Conservation (phyloP, 2,329 filamentous ascomycete species). For the Drechslerella coelobrocha region DNA sequence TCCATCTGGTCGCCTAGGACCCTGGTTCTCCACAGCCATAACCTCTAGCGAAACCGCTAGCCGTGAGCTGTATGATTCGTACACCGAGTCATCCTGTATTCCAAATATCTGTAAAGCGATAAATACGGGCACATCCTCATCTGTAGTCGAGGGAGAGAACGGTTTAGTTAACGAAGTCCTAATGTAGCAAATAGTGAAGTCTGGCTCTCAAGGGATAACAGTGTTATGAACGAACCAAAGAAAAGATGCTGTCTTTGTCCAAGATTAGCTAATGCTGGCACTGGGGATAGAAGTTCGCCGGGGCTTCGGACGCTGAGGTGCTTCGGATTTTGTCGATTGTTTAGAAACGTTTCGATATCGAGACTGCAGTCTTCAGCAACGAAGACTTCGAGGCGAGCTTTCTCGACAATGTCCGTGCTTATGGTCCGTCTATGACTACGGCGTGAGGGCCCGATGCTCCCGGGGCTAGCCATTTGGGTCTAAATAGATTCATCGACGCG, state of each 20-base stretch:
- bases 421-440: slow-evolving; percentile 54
- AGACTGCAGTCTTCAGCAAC: slow-evolving; percentile 67
- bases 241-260: slow-evolving; percentile 71
- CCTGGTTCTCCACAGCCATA: slow-evolving; percentile 68
- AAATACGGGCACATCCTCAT: slow-evolving; percentile 75
- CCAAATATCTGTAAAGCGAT: slow-evolving; percentile 70
- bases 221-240: slow-evolving; percentile 66
- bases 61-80: slow-evolving; percentile 68
- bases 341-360: slow-evolving; percentile 61
- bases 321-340: slow-evolving; percentile 27
- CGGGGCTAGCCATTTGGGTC: slow-evolving; percentile 45
- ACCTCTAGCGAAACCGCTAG: slow-evolving; percentile 72
- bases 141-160: slow-evolving; percentile 60
- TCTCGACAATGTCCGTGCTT: slow-evolving; percentile 64
- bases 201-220: neutral
- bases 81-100: slow-evolving; percentile 64
- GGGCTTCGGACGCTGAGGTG: slow-evolving; percentile 55
- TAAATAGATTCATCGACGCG: slow-evolving; percentile 42
- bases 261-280: slow-evolving; percentile 66
- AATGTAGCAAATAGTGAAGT: slow-evolving; percentile 50
- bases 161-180: slow-evolving; percentile 1
- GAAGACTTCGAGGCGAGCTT: slow-evolving; percentile 68
- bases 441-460: slow-evolving; percentile 54
- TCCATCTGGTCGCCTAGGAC: slow-evolving; percentile 59
- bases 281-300: slow-evolving; percentile 20